A percentile compares a stretch with the other conserved stretches of the same genome.
Conservation (phyloP, 1,284 basidiomycete genomes). For the Puccinia triticina region DNA sequence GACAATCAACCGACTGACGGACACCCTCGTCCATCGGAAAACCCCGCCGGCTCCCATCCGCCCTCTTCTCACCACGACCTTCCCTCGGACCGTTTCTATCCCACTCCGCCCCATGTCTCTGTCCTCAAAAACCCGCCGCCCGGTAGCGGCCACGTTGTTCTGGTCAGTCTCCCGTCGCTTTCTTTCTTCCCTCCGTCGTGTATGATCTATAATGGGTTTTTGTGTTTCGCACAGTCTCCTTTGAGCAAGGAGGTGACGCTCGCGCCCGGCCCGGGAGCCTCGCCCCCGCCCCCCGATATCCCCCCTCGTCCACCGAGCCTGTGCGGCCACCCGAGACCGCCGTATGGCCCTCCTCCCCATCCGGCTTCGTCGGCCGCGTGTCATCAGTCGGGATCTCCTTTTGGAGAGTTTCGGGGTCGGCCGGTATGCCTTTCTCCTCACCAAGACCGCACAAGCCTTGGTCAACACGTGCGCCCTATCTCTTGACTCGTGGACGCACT, state of each 20-base stretch:
- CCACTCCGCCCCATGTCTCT: neutral
- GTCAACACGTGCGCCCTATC: too few species aligned
- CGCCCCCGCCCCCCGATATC: neutral
- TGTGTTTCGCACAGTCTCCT: neutral
- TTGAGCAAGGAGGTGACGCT: neutral
- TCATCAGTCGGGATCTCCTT: too few species aligned
- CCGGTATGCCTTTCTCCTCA: too few species aligned
- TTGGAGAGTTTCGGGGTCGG: too few species aligned
- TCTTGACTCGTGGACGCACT: too few species aligned
- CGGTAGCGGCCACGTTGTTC: neutral
- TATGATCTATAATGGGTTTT: neutral
- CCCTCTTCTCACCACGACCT: neutral
- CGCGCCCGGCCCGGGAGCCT: neutral
- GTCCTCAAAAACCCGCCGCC: neutral
- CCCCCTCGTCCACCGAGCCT: slow-evolving; percentile 17
- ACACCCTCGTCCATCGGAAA: neutral
- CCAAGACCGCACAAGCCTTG: too few species aligned
- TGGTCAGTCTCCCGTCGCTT: neutral
- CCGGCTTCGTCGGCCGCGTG: neutral
- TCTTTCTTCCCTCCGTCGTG: neutral
- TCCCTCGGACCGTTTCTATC: neutral
- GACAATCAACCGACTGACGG: neutral
- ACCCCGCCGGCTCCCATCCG: neutral
- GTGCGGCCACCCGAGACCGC: neutral
- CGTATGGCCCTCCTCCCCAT: too few species aligned